These are phyloP conservation scores for Cunninghamia lanceolata DNA, from an alignment of 75 land plant genomes.

Conservation along the genomic window DNA sequence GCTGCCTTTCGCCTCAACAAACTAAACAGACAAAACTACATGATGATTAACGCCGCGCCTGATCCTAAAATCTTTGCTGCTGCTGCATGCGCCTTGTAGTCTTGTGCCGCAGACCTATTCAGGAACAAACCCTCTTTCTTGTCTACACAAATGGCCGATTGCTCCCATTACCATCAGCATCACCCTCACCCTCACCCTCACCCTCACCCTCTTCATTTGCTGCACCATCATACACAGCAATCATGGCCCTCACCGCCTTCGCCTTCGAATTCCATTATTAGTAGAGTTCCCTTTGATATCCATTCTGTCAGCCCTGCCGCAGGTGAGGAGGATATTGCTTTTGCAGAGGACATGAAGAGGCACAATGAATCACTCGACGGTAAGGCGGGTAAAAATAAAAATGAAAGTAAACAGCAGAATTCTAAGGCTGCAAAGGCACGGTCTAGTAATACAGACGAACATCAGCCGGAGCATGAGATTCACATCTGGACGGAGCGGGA, in stretches of 20 bases:
- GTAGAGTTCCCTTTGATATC: background rate
- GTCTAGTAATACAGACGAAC: background rate
- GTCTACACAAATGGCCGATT: too few species aligned
- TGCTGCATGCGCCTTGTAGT: slow-evolving; percentile 10
- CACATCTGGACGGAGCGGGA: slow-evolving; percentile 88
- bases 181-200: too few species aligned
- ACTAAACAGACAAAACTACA: background rate
- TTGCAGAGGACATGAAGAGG: background rate
- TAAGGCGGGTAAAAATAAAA: background rate
- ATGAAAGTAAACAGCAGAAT: background rate
- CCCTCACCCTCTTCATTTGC: background rate
- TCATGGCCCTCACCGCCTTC: background rate
- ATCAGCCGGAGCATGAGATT: slow-evolving; percentile 49
- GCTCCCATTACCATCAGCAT: too few species aligned
- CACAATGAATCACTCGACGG: background rate
- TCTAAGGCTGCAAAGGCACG: background rate
- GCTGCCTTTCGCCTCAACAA: background rate
- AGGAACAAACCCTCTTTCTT: background rate
- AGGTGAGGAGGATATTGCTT: background rate
- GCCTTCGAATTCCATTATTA: background rate
- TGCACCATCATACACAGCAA: background rate
- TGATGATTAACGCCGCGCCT: background rate
- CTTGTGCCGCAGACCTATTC: slow-evolving; percentile 10
- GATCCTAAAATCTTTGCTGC: background rate
- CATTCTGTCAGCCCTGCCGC: background rate